Evolutionary conservation across 73 alveolate genomes (phyloP), one percentile per base, ranked within the genome.

Genomic region (Blepharisma stoltei): DNA sequence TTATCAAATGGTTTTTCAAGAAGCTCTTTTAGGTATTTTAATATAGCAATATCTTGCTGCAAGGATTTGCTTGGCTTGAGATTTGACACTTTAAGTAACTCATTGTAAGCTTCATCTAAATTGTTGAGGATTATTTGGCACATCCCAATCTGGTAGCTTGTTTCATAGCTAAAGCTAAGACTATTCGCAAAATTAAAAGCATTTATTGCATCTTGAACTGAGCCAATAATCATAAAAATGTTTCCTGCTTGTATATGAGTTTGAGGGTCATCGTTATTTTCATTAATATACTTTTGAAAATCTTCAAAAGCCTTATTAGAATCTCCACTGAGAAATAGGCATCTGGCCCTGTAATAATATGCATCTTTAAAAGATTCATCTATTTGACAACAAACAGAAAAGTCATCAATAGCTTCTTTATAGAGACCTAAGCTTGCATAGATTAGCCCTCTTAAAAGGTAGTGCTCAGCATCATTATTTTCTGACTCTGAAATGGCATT

Each of bases 231-330:
- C 95, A 88, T 83, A 38, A 88, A 55, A 18, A 88, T 68, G 67
- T 88, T 88, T 18, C 95, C 95, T 14, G 91, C 95, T 45, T 83
- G 78, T 6, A 88, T 83, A 60, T 88, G 95, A 54, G 83, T 91
- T 86, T 78, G 78, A 6, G 95, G 95, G 67, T 88, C 86, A 65
- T 60, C 46, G 2, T n/a, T n/a, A 14, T 60, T 60, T 25, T 14
- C 18, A 4, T 8, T 25, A 20, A 38, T 88, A 32, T 83, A 76
- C 53, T 88, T 88, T 41, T 88, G 82, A 69, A 88, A 88, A 69
- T 88, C 95, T 89, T 83, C 86, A 68, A 88, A 88, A 6, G 95
- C 95, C n/a, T 73, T 70, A 1, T 85, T 84, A 2, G 91, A 83
- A 45, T 88, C 95, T 11, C 89, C 95, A 6, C 83, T 77, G 70